Conservation (phyloP, 1,284 basidiomycete species). For the Grifola frondosa region DNA sequence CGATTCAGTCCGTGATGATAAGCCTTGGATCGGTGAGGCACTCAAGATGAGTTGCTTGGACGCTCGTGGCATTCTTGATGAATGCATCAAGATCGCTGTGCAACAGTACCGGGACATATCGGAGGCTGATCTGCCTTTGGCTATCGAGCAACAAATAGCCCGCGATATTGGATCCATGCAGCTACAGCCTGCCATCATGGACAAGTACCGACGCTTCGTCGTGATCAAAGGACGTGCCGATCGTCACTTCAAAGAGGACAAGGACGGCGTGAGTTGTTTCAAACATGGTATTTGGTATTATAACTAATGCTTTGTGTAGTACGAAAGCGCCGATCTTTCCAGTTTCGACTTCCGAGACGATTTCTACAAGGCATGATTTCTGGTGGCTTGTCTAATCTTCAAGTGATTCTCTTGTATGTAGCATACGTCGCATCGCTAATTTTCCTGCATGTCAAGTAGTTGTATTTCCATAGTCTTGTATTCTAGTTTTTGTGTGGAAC, state of each 20-base stretch:
- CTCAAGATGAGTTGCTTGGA: too few species aligned
- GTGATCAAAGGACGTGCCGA: conserved; percentile 45
- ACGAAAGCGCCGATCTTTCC: conserved; percentile 34
- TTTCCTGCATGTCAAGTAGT: too few species aligned
- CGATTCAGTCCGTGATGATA: conserved; percentile 16
- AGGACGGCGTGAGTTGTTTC: conserved; percentile 34
- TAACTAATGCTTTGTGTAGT: conserved; percentile 6
- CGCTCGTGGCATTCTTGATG: conserved; percentile 40
- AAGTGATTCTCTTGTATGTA: too few species aligned
- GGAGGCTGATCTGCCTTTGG: conserved; percentile 22
- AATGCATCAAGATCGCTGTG: conserved; percentile 42
- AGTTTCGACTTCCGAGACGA: conserved; percentile 44
- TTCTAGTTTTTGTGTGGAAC: too few species aligned
- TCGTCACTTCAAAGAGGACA: conserved; percentile 23
- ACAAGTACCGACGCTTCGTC: conserved; percentile 59
- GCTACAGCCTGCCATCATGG: conserved; percentile 56
- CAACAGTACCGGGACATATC: conserved; percentile 30
- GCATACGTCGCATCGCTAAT: too few species aligned
- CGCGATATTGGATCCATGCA: conserved; percentile 48
- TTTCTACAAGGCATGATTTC: conserved; percentile 39
- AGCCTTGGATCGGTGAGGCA: conserved; percentile 20
- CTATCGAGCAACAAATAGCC: conserved; percentile 42
- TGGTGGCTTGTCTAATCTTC: too few species aligned
- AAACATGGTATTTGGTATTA: not conserved
- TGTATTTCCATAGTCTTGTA: too few species aligned